phyloP scores from a whole-genome alignment of 352 stramenopile species.

The Blastocystis sp. region DNA sequence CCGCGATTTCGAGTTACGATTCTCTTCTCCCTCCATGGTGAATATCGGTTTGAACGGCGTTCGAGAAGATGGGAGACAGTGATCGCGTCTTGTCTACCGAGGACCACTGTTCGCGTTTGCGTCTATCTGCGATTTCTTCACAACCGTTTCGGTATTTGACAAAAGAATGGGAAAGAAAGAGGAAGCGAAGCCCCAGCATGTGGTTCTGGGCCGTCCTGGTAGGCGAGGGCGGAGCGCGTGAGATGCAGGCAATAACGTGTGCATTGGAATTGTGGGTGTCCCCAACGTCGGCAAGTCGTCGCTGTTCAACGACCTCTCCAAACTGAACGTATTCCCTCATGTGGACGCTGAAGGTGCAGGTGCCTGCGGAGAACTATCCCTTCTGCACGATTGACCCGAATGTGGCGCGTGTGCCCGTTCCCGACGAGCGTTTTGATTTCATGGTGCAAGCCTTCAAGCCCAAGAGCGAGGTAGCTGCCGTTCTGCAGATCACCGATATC shows the following conservation, averaged over 20 bases:
- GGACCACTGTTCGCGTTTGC: neutral
- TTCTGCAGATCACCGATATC: conserved; percentile 97
- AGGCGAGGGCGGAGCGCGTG: conserved; percentile 85
- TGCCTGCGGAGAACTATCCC: conserved; percentile 79
- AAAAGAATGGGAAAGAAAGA: conserved; percentile 63
- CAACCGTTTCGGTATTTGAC: neutral
- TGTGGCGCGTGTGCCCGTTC: conserved; percentile 85
- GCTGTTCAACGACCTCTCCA: conserved; percentile 95
- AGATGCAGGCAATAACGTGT: conserved; percentile 73
- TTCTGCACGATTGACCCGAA: conserved; percentile 99
- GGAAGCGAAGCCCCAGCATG: conserved; percentile 61
- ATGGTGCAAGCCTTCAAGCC: conserved; percentile 87
- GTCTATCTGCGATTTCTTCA: too few relatives aligned
- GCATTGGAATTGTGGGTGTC: conserved; percentile 88
- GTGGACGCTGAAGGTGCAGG: neutral
- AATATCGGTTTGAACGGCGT: conserved; percentile 9
- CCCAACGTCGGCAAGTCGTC: conserved; percentile 98
- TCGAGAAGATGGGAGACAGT: neutral
- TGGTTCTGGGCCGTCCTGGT: conserved; percentile 64
- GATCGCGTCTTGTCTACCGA: neutral
- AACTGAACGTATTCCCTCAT: conserved; percentile 66
- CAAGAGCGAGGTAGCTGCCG: conserved; percentile 81
- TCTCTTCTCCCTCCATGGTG: conserved; percentile 34
- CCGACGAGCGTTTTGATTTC: conserved; percentile 96
- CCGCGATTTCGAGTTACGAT: neutral